phyloP scores from a whole-genome alignment of 2,329 filamentous ascomycete species.

The Exophiala phaeomuriformis region DNA sequence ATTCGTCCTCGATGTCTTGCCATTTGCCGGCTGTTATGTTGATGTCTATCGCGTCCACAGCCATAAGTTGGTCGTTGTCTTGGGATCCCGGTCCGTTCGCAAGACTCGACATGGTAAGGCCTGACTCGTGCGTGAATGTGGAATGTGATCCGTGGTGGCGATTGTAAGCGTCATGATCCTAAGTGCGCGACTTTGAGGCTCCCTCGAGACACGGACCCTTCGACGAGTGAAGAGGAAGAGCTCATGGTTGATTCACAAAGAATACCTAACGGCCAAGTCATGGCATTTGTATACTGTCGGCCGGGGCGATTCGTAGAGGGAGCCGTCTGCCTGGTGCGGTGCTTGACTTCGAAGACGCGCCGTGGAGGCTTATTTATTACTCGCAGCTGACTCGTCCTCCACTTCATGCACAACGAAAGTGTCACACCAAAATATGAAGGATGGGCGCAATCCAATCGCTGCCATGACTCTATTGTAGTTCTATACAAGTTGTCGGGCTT shows the following conservation, averaged over 20 bases:
- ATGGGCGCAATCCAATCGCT: no score
- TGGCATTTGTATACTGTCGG: neutral
- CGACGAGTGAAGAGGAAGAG: neutral
- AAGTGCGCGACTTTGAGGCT: neutral
- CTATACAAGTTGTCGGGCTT: no score
- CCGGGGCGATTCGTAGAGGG: neutral
- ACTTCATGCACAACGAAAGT: no score
- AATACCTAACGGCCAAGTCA: neutral
- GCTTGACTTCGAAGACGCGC: constrained; percentile 7
- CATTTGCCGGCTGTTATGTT: neutral
- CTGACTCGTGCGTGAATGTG: neutral
- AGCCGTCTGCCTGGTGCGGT: neutral
- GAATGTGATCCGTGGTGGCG: constrained; percentile 5
- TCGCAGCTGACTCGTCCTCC: neutral
- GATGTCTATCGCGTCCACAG: neutral
- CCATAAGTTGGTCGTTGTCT: constrained; percentile 7
- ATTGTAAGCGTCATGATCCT: constrained; percentile 17
- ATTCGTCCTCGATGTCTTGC: constrained; percentile 43
- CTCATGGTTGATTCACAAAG: neutral
- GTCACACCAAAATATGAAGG: no score
- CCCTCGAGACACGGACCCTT: neutral
- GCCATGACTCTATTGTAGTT: no score
- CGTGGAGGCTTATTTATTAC: constrained; percentile 4
- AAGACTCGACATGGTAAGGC: constrained; percentile 8
- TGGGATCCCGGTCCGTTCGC: neutral